Conservation (phyloP, 306 rosid species). For the Nissolia schottii region DNA sequence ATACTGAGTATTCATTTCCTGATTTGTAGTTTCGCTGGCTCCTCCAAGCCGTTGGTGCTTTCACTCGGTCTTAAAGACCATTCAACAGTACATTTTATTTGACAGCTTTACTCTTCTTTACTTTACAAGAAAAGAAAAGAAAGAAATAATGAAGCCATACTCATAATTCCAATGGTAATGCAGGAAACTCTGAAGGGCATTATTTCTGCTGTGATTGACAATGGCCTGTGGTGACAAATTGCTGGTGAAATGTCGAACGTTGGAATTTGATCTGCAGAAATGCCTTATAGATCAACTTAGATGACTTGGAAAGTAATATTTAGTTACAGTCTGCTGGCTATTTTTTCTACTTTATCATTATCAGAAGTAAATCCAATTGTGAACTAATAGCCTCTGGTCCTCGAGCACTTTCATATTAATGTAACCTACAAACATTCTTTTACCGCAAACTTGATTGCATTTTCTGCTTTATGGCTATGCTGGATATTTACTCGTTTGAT, state of each 20-base stretch:
- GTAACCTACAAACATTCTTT: not conserved
- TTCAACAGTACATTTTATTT: constrained; percentile 46
- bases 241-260: constrained; percentile 6
- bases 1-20: constrained; percentile 5
- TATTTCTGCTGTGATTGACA: constrained; percentile 63
- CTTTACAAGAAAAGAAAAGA: not conserved
- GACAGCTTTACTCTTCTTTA: not conserved
- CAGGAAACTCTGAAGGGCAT: constrained; percentile 87
- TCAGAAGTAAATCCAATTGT: not conserved
- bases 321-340: not conserved
- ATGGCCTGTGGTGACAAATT: constrained; percentile 48
- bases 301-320: not conserved
- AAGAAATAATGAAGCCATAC: not conserved
- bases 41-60: constrained; percentile 64
- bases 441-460: constrained; percentile 6
- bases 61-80: constrained; percentile 96
- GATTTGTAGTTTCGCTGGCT: constrained; percentile 58
- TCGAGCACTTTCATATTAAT: not conserved
- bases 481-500: no score
- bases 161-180: constrained; percentile 18
- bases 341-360: not conserved
- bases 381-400: not conserved
- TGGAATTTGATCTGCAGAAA: not conserved
- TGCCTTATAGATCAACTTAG: constrained; percentile 1
- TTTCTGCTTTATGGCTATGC: not conserved